Conservation (phyloP, 345 rosid species). For the Theobroma cacao region DNA sequence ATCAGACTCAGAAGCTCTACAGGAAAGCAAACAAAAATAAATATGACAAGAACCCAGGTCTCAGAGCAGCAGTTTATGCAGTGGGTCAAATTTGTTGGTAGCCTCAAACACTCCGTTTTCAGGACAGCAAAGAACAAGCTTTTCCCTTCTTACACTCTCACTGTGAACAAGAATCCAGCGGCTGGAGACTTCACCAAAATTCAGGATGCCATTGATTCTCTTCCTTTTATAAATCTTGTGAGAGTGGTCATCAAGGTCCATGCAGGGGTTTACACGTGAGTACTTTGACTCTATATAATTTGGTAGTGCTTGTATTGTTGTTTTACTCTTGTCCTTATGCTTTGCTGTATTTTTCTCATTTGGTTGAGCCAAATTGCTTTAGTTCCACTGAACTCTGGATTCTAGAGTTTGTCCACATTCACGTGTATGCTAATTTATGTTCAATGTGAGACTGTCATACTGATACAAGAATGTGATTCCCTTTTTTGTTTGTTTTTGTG, state of each 20-base stretch:
- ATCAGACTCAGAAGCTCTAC: conserved; percentile 37
- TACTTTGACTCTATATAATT: background rate
- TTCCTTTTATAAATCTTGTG: conserved; percentile 75
- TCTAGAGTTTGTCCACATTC: conserved; percentile 12
- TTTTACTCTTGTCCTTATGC: background rate
- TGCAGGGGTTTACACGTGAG: conserved; percentile 95
- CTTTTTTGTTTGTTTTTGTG: background rate
- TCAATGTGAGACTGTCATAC: background rate
- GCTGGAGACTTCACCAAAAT: conserved; percentile 79
- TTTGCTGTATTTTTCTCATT: background rate
- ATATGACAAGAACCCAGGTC: conserved; percentile 49
- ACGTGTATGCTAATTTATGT: background rate
- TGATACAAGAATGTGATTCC: background rate
- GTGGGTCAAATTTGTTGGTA: conserved; percentile 90
- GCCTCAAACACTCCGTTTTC: conserved; percentile 74
- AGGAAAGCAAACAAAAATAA: conserved; percentile 16
- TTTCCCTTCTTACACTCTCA: conserved; percentile 68
- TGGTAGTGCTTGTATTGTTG: background rate
- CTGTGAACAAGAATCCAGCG: conserved; percentile 57
- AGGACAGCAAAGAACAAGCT: conserved; percentile 82
- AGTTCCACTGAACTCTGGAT: conserved; percentile 17
- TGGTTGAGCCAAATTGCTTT: conserved; percentile 19
- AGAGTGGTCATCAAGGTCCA: conserved; percentile 92
- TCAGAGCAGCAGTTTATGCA: conserved; percentile 86
- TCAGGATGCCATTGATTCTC: conserved; percentile 92